Evolutionary conservation across 176 grass and related monocot genomes (phyloP).

Genomic region (Secale cereale): DNA sequence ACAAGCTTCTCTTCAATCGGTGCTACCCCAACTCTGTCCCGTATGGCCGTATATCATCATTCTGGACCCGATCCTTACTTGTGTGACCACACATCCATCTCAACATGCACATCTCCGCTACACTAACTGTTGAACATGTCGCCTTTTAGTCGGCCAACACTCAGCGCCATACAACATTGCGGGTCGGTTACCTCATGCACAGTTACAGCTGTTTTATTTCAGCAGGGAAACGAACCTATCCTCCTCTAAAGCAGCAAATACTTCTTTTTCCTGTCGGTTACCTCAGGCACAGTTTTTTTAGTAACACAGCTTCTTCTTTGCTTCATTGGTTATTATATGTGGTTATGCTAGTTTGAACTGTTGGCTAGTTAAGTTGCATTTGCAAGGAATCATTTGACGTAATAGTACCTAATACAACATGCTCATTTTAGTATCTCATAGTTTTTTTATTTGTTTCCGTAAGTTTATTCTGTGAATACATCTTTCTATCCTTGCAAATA

Average conservation of each 20-base stretch:
- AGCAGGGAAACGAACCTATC: not conserved
- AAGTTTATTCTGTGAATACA: not conserved
- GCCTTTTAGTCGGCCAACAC: too few relatives aligned
- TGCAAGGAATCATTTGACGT: not conserved
- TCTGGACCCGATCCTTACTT: too few relatives aligned
- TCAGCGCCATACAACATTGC: too few relatives aligned
- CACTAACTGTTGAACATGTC: too few relatives aligned
- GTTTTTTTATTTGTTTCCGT: not conserved
- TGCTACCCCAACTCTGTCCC: too few relatives aligned
- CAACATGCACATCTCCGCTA: too few relatives aligned
- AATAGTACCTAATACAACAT: not conserved
- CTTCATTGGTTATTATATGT: not conserved
- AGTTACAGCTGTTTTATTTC: not conserved
- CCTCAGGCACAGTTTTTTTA: not conserved
- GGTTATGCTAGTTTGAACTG: not conserved
- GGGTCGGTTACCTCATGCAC: too few relatives aligned
- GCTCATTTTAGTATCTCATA: not conserved
- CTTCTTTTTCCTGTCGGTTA: not conserved
- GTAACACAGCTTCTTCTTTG: not conserved
- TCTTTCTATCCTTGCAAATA: slow-evolving; percentile 6
- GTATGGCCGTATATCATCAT: too few relatives aligned
- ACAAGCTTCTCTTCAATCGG: too few relatives aligned
- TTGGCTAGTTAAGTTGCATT: not conserved
- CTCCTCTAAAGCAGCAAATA: not conserved
- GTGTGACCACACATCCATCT: too few relatives aligned